A percentile compares a stretch with the other conserved stretches of the same genome.
Conservation (phyloP, 2,329 filamentous ascomycete species). For the Coniochaeta sp. region DNA sequence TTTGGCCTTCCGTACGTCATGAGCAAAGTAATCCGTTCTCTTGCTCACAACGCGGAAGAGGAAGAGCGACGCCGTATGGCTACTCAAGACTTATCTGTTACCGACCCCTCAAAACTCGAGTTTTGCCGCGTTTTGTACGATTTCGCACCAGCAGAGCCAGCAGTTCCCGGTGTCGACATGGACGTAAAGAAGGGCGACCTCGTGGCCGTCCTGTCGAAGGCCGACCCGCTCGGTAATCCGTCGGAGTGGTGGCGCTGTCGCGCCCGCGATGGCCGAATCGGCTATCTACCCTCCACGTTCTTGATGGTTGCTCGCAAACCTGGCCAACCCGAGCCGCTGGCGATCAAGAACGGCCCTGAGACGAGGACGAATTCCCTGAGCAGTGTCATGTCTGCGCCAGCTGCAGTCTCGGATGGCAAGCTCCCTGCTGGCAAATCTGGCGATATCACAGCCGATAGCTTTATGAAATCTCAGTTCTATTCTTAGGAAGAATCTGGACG, state of each 20-base stretch:
- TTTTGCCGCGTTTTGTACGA: slow-evolving; percentile 95
- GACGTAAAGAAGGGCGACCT: slow-evolving; percentile 92
- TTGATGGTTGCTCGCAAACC: slow-evolving; percentile 34
- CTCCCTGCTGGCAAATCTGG: slow-evolving; percentile 23
- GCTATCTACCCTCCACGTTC: slow-evolving; percentile 87
- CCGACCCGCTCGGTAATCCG: slow-evolving; percentile 82
- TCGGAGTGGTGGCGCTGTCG: slow-evolving; percentile 98
- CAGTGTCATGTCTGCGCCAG: slow-evolving; percentile 25
- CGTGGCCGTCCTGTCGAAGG: slow-evolving; percentile 88
- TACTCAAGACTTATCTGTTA: slow-evolving; percentile 34
- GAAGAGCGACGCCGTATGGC: slow-evolving; percentile 51
- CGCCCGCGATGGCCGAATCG: slow-evolving; percentile 80
- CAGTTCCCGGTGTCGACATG: slow-evolving; percentile 70
- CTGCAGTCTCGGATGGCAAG: slow-evolving; percentile 5
- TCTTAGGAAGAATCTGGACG: slow-evolving; percentile 26
- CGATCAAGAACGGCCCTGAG: slow-evolving; percentile 43
- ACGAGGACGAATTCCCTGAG: slow-evolving; percentile 43
- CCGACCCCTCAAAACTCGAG: slow-evolving; percentile 88
- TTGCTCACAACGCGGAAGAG: slow-evolving; percentile 80
- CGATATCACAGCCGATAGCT: slow-evolving; percentile 45
- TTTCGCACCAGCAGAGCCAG: slow-evolving; percentile 66
- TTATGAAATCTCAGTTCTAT: slow-evolving; percentile 54
- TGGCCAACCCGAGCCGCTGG: slow-evolving; percentile 22
- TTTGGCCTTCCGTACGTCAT: slow-evolving; percentile 96
- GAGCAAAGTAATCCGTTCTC: slow-evolving; percentile 84